phyloP scores from a whole-genome alignment of 345 rosid species.

The Sonneratia caseolaris region DNA sequence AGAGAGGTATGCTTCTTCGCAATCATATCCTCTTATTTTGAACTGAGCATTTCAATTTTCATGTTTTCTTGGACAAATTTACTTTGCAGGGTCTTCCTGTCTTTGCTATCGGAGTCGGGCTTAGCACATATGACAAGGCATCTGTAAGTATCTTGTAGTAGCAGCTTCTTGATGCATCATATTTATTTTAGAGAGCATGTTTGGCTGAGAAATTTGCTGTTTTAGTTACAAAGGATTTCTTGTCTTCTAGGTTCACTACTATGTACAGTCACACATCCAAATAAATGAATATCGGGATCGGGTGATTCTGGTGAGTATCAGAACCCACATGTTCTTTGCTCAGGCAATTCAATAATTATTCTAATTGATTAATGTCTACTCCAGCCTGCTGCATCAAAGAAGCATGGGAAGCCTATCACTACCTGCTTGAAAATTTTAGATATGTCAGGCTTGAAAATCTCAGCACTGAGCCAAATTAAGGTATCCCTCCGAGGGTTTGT shows the following conservation, averaged over 20 bases:
- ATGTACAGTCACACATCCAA: constrained; percentile 91
- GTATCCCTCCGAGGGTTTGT: constrained; percentile 19
- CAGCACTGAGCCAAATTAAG: constrained; percentile 83
- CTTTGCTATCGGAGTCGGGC: constrained; percentile 72
- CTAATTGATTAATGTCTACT: constrained; percentile 16
- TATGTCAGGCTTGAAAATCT: constrained; percentile 85
- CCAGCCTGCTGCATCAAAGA: constrained; percentile 77
- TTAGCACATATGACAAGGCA: constrained; percentile 83
- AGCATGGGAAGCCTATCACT: constrained; percentile 65
- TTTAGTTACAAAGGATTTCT: neutral
- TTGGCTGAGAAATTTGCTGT: neutral
- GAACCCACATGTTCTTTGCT: neutral
- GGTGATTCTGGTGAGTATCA: constrained; percentile 60
- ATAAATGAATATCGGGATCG: constrained; percentile 87
- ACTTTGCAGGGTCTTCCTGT: constrained; percentile 81
- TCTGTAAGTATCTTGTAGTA: constrained; percentile 44
- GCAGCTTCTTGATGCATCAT: neutral
- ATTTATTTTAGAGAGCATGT: neutral
- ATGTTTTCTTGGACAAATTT: constrained; percentile 8
- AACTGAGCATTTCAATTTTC: neutral
- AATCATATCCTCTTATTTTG: neutral
- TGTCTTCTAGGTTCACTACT: constrained; percentile 58
- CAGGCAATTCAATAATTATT: neutral
- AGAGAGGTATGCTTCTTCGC: constrained; percentile 65
- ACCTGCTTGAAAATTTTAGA: constrained; percentile 81